Base-by-base conservation (phyloP, 345 rosid species). In the Brassica rapa region DNA sequence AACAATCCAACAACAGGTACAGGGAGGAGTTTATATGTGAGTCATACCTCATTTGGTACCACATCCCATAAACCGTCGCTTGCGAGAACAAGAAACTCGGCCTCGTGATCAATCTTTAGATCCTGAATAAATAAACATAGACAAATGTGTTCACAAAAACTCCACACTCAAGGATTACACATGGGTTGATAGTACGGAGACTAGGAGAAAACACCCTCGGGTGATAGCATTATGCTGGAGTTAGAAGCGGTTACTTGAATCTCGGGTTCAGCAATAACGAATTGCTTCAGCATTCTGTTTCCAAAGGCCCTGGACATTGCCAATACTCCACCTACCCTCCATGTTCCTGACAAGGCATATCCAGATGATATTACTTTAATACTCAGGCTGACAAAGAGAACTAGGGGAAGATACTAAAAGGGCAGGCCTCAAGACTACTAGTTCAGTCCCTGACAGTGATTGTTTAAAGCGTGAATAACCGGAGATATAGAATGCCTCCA, bases 271-370 rank as follows among this genome's bases (percentile, higher is more conserved):
- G 99, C 98, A 80, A 93, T 93, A 51, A 96, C 97, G 68, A 85
- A 96, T 84, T 88, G 98, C 89, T 96, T 96, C 89, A 96, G 80
- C 99, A 96, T 90, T 71, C 97, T 95, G 82, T 96, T 96, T 10
- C 99, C 99, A 74, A 96, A 96, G 59, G 99, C 99, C 57, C 98
- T 89, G 59, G 98, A 93, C 99, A 96, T 93, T 49, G 99, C 98
- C 80, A 96, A 79, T n/a, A 96, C 97, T 69, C 97, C 99, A 71
- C 99, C 99, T 56, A 96, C 99, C 84, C 99, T 87, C 99, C 99
- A 96, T 64, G 98, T 96, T 72, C 99, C 99, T 93, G 84, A 73
- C 32, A 80, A 76, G 55, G 76, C 15, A 83, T n/a, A 64, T 51
- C 51, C 70, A 69, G 27, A 73, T 53, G 16, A 82, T 76, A 25